phyloP scores from a whole-genome alignment of 2,329 filamentous ascomycete species.

The Chrysoporthe deuterocubensis region DNA sequence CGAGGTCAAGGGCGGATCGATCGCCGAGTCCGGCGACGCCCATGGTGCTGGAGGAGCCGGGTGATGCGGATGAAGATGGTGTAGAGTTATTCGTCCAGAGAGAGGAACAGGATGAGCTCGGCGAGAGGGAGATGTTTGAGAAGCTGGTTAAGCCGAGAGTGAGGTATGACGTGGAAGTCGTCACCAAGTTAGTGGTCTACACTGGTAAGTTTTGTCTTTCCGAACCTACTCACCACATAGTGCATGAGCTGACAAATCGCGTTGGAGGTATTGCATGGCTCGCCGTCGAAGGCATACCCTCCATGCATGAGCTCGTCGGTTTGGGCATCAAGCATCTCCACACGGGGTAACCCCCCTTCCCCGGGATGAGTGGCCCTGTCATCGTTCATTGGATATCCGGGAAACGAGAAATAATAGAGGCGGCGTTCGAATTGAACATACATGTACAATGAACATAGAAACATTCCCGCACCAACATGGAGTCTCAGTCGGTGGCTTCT shows the following conservation, averaged over 20 bases:
- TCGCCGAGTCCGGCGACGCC: slow-evolving; percentile 31
- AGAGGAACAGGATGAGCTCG: slow-evolving; percentile 55
- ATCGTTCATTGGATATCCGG: background rate
- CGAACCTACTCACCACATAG: too few relatives aligned
- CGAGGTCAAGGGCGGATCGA: slow-evolving; percentile 32
- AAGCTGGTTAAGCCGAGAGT: slow-evolving; percentile 84
- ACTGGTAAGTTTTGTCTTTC: slow-evolving; percentile 62
- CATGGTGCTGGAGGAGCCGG: slow-evolving; percentile 26
- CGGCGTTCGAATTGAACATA: background rate
- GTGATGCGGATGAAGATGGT: slow-evolving; percentile 40
- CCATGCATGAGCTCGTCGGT: slow-evolving; percentile 69
- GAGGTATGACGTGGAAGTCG: slow-evolving; percentile 96
- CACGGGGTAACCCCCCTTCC: slow-evolving; percentile 10
- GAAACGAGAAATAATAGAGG: background rate
- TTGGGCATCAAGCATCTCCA: slow-evolving; percentile 49
- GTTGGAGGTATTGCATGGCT: slow-evolving; percentile 77
- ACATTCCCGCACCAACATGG: background rate
- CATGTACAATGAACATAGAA: background rate
- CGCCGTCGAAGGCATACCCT: slow-evolving; percentile 74
- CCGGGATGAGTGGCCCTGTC: background rate
- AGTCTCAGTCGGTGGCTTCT: background rate
- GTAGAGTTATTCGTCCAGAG: slow-evolving; percentile 27
- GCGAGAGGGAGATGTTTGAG: slow-evolving; percentile 81
- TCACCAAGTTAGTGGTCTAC: slow-evolving; percentile 96
- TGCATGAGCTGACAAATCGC: background rate